phyloP scores from a whole-genome alignment of 208 protist genomes.

The Crithidia sp. region DNA sequence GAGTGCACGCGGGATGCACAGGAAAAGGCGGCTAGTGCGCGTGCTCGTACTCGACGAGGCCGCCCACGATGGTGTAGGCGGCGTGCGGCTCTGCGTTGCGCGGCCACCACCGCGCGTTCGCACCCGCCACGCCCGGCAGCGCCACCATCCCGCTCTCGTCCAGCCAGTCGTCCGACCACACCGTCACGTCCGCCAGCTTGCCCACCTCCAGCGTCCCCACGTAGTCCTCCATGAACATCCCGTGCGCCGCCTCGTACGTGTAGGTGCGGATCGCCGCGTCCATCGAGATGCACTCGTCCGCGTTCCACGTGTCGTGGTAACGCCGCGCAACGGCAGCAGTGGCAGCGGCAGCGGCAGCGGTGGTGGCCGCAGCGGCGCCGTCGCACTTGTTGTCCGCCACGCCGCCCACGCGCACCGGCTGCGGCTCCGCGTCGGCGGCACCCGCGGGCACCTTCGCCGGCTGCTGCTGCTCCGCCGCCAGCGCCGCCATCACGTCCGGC shows the following conservation, averaged over 20 bases:
- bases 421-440: background rate
- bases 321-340: slow-evolving; percentile 20
- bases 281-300: slow-evolving; percentile 56
- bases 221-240: slow-evolving; percentile 60
- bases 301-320: slow-evolving; percentile 58
- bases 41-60: slow-evolving; percentile 56
- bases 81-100: slow-evolving; percentile 39
- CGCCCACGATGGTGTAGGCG: slow-evolving; percentile 57
- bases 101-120: slow-evolving; percentile 48
- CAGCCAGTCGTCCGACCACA: slow-evolving; percentile 58
- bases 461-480: slow-evolving; percentile 40
- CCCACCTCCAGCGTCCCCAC: slow-evolving; percentile 62
- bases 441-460: background rate
- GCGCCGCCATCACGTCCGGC: slow-evolving; percentile 55
- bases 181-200: slow-evolving; percentile 66
- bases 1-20: too few species aligned
- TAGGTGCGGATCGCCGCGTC: slow-evolving; percentile 59
- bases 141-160: slow-evolving; percentile 30
- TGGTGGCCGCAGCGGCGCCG: background rate
- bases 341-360: slow-evolving; percentile 2
- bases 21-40: background rate
- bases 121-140: slow-evolving; percentile 25
- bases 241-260: slow-evolving; percentile 61
- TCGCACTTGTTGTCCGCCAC: background rate
- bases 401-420: background rate